phyloP scores from a whole-genome alignment of 2,329 filamentous ascomycete species.

The Trichoderma hamatum region DNA sequence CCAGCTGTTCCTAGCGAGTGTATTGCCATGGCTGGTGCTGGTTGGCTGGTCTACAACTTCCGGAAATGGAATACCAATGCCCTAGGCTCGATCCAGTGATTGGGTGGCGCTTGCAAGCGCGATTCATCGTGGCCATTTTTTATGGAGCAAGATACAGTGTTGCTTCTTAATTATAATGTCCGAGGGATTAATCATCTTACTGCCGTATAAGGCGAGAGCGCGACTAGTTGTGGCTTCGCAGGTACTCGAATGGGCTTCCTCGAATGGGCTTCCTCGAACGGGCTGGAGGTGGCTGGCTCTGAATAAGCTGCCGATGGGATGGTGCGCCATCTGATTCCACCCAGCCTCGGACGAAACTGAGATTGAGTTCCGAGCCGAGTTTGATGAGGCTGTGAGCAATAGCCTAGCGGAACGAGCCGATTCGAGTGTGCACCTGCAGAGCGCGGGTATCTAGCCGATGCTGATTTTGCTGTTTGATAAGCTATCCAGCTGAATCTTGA shows the following conservation, averaged over 20 bases:
- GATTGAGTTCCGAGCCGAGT: background rate
- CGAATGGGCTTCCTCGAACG: background rate
- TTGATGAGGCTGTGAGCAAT: background rate
- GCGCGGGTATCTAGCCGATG: too few species aligned
- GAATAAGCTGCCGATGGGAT: background rate
- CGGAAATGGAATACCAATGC: background rate
- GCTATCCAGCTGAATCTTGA: too few species aligned
- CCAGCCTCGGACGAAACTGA: background rate
- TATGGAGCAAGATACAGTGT: background rate
- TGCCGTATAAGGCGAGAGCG: background rate
- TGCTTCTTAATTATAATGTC: background rate
- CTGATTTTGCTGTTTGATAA: background rate
- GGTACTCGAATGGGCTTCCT: background rate
- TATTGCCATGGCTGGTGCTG: background rate
- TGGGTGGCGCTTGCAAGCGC: background rate
- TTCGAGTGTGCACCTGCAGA: background rate
- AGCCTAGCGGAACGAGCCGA: background rate
- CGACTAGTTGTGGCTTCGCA: background rate
- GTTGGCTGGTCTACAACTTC: slow-evolving; percentile 17
- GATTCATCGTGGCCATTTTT: background rate
- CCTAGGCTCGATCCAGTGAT: background rate
- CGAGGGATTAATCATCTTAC: background rate
- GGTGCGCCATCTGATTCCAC: background rate
- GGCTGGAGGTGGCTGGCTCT: background rate
- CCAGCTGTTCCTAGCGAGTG: background rate